phyloP scores from a whole-genome alignment of 169 alveolate genomes.

The Perkinsus marinus region DNA sequence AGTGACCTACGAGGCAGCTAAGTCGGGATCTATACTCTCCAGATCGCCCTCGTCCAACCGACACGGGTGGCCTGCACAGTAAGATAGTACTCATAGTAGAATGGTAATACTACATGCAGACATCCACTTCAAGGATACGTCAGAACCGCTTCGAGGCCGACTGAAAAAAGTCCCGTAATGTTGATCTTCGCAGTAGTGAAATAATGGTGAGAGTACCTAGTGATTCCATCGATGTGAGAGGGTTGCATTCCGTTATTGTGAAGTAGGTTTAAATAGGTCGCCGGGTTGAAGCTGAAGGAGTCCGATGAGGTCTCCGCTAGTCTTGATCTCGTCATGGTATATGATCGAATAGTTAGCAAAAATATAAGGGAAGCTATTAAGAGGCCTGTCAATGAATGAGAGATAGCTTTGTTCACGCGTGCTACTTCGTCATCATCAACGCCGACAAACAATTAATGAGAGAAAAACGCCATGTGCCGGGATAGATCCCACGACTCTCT shows the following conservation, averaged over 20 bases:
- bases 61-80: neutral
- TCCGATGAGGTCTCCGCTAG: neutral
- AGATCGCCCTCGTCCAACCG: neutral
- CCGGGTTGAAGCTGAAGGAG: neutral
- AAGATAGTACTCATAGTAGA: neutral
- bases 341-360: neutral
- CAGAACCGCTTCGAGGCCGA: neutral
- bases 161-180: neutral
- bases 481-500: too few relatives aligned
- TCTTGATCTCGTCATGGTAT: neutral
- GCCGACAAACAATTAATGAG: too few relatives aligned
- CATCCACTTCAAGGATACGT: neutral
- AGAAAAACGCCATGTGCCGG: too few relatives aligned
- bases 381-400: too few relatives aligned
- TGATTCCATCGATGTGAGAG: neutral
- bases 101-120: neutral
- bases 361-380: neutral
- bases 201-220: neutral
- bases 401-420: too few relatives aligned
- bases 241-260: neutral
- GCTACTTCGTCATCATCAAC: too few relatives aligned
- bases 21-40: neutral
- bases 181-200: neutral
- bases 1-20: neutral
- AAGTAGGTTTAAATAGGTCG: neutral